phyloP scores from a whole-genome alignment of 169 alveolate species.

The Eimeria praecox region DNA sequence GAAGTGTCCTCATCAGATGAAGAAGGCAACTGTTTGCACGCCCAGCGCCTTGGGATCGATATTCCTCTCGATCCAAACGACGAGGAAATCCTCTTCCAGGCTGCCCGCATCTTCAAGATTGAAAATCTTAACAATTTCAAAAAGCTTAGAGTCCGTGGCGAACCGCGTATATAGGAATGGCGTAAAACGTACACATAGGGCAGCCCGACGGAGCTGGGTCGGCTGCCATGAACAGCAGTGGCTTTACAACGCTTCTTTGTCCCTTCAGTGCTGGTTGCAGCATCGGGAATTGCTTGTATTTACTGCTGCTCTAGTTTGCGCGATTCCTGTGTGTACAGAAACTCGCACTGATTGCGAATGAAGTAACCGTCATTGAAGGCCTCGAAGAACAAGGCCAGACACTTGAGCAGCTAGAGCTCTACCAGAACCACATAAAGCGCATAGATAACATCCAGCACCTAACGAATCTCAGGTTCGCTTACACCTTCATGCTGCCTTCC shows the following conservation, averaged over 20 bases:
- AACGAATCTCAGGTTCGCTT: slow-evolving; percentile 75
- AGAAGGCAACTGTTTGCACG: slow-evolving; percentile 39
- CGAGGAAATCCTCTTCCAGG: slow-evolving; percentile 82
- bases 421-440: slow-evolving; percentile 90
- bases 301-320: background rate
- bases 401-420: slow-evolving; percentile 91
- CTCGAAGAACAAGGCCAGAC: slow-evolving; percentile 83
- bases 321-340: slow-evolving; percentile 39
- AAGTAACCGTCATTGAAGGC: slow-evolving; percentile 75
- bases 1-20: slow-evolving; percentile 54
- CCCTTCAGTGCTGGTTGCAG: background rate
- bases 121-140: slow-evolving; percentile 87
- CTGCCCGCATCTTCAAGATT: slow-evolving; percentile 85
- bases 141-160: slow-evolving; percentile 43
- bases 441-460: slow-evolving; percentile 89
- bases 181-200: background rate
- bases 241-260: background rate
- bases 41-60: slow-evolving; percentile 83
- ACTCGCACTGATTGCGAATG: slow-evolving; percentile 79
- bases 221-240: too few species aligned
- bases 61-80: slow-evolving; percentile 79
- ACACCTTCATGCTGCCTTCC: background rate
- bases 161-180: background rate
- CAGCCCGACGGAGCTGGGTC: background rate
- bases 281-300: background rate